These are phyloP conservation scores for Pseudogymnoascus sp. DNA, from an alignment of 2,329 filamentous ascomycete species.

Conservation along the genomic window DNA sequence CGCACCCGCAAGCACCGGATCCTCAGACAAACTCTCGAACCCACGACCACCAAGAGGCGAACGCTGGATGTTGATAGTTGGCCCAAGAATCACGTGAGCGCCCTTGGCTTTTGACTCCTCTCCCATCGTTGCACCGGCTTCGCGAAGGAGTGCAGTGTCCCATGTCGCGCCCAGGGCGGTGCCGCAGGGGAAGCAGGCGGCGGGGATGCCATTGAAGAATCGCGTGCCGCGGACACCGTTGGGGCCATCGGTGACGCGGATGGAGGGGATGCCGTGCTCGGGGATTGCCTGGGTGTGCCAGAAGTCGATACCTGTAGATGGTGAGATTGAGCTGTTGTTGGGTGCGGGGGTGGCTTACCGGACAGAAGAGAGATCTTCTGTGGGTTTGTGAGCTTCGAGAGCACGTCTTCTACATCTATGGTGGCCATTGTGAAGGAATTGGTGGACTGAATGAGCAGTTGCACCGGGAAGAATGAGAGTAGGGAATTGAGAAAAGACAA, in stretches of 20 bases:
- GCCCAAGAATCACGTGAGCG: constrained; percentile 50
- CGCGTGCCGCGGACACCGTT: constrained; percentile 61
- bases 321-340: not conserved
- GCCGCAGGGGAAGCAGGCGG: constrained; percentile 55
- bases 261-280: constrained; percentile 52
- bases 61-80: constrained; percentile 56
- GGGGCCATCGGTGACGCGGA: constrained; percentile 60
- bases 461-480: not conserved
- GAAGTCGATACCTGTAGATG: constrained; percentile 49
- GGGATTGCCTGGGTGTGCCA: constrained; percentile 60
- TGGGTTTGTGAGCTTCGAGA: constrained; percentile 44
- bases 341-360: constrained; percentile 29
- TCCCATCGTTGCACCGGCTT: constrained; percentile 44
- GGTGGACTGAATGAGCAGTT: not conserved
- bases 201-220: constrained; percentile 56
- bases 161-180: constrained; percentile 51
- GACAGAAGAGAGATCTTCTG: constrained; percentile 49
- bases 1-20: constrained; percentile 48
- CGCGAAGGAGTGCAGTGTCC: constrained; percentile 44
- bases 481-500: not conserved
- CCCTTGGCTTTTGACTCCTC: constrained; percentile 48
- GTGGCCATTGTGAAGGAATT: constrained; percentile 36
- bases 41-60: constrained; percentile 52
- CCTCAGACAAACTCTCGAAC: constrained; percentile 52
- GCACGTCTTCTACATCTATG: constrained; percentile 45